Percentiles rank a stretch among this genome's conserved stretches.
These are phyloP conservation scores for Chrysanthemum makinoi DNA, from an alignment of 129 eudicot species.

Conservation along the genomic window DNA sequence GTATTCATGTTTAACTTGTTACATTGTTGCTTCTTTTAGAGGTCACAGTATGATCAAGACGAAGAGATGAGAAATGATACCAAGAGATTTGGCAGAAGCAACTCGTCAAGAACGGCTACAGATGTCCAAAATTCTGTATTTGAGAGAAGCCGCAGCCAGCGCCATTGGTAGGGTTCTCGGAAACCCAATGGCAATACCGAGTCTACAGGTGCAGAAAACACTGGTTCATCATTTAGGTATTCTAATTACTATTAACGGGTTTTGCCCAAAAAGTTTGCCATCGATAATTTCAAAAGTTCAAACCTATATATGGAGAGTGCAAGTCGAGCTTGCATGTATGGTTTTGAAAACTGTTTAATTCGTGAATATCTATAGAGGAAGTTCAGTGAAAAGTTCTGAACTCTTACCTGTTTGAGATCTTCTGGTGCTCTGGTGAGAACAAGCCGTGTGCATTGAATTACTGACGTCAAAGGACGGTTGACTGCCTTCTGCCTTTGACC, in stretches of 20 bases:
- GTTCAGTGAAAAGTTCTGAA: slow-evolving; percentile 3
- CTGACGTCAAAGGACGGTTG: slow-evolving; percentile 15
- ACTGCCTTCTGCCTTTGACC: slow-evolving; percentile 10
- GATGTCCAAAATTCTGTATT: slow-evolving; percentile 46
- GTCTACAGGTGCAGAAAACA: slow-evolving; percentile 52
- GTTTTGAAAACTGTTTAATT: slow-evolving; percentile 7
- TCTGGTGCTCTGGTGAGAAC: slow-evolving; percentile 18
- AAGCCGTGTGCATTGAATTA: slow-evolving; percentile 23
- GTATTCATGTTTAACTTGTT: slow-evolving; percentile 19
- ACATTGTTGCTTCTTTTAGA: slow-evolving; percentile 38
- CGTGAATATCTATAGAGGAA: slow-evolving; percentile 10
- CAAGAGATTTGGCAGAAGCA: slow-evolving; percentile 40
- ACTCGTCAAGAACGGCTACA: slow-evolving; percentile 40
- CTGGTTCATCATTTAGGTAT: slow-evolving; percentile 19
- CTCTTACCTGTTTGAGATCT: slow-evolving; percentile 23
- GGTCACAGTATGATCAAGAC: slow-evolving; percentile 67
- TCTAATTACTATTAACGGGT: slow-evolving; percentile 21
- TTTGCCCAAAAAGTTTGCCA: neutral
- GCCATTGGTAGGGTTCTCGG: slow-evolving; percentile 53
- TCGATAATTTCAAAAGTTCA: slow-evolving; percentile 2
- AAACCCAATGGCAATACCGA: slow-evolving; percentile 45
- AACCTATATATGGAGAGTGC: neutral
- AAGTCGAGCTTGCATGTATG: slow-evolving; percentile 16
- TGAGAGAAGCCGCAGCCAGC: slow-evolving; percentile 46
- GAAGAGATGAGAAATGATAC: slow-evolving; percentile 66